Conservation (phyloP, 345 rosid species). For the Salix exigua region DNA sequence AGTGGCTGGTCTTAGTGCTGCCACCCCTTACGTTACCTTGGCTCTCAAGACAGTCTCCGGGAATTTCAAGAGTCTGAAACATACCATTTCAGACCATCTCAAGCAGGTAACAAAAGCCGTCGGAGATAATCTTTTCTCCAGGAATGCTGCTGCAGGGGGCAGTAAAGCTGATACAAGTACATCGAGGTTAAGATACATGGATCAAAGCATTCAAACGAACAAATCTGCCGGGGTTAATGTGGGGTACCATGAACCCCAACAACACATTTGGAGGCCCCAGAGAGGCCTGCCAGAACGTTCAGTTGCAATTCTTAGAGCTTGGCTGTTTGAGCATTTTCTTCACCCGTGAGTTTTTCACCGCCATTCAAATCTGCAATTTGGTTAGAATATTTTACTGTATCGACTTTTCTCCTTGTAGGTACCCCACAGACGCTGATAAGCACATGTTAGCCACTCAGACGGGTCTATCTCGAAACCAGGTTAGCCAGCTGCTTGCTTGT, state of each 20-base stretch:
- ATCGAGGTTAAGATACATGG: slow-evolving; percentile 20
- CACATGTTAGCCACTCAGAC: slow-evolving; percentile 61
- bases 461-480: slow-evolving; percentile 61
- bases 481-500: slow-evolving; percentile 5
- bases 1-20: slow-evolving; percentile 53
- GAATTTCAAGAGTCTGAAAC: slow-evolving; percentile 46
- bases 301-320: slow-evolving; percentile 55
- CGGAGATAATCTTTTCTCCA: slow-evolving; percentile 34
- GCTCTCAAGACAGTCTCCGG: slow-evolving; percentile 45
- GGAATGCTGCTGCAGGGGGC: slow-evolving; percentile 22
- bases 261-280: slow-evolving; percentile 61
- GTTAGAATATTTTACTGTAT: not conserved
- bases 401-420: slow-evolving; percentile 33
- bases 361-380: not conserved
- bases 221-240: slow-evolving; percentile 32
- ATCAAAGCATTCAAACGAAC: slow-evolving; percentile 31
- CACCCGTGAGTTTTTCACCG: slow-evolving; percentile 48
- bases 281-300: slow-evolving; percentile 66
- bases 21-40: slow-evolving; percentile 50
- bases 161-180: slow-evolving; percentile 11
- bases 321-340: slow-evolving; percentile 76
- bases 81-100: slow-evolving; percentile 44
- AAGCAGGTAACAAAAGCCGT: slow-evolving; percentile 26
- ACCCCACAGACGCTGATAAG: slow-evolving; percentile 62
- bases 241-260: slow-evolving; percentile 50